phyloP scores from a whole-genome alignment of 192 early-diverging fungal genomes.

The Gryganskiella cystojenkinii region DNA sequence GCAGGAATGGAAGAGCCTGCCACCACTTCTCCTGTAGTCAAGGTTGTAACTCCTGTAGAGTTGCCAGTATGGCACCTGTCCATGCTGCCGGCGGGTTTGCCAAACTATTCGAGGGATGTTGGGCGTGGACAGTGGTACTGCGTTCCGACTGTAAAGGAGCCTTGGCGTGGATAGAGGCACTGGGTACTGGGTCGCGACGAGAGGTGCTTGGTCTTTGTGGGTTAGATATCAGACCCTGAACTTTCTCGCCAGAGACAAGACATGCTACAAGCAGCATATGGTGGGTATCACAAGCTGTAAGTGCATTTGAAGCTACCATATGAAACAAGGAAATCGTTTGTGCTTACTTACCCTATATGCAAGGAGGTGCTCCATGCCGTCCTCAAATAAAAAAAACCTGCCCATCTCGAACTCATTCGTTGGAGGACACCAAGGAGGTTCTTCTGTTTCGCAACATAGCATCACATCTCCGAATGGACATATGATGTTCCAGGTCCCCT shows the following conservation, averaged over 20 bases:
- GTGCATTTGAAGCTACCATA: neutral
- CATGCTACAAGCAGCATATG: neutral
- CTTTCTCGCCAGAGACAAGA: constrained; percentile 20
- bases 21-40: no score
- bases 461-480: constrained; percentile 10
- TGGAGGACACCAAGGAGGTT: neutral
- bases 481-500: constrained; percentile 13
- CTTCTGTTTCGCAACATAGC: constrained; percentile 18
- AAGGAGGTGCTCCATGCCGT: constrained; percentile 22
- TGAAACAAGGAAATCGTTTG: neutral
- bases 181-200: neutral
- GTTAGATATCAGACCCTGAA: constrained; percentile 16
- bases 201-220: constrained; percentile 16
- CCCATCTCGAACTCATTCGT: constrained; percentile 14
- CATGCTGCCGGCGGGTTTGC: no score
- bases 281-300: neutral
- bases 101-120: no score
- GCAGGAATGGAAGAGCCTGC: no score
- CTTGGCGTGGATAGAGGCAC: neutral
- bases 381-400: constrained; percentile 17
- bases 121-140: constrained; percentile 7
- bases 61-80: no score
- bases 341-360: constrained; percentile 13
- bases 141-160: neutral
- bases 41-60: no score